phyloP scores from a whole-genome alignment of 164 flowering plant genomes.

The Brasenia schreberi region DNA sequence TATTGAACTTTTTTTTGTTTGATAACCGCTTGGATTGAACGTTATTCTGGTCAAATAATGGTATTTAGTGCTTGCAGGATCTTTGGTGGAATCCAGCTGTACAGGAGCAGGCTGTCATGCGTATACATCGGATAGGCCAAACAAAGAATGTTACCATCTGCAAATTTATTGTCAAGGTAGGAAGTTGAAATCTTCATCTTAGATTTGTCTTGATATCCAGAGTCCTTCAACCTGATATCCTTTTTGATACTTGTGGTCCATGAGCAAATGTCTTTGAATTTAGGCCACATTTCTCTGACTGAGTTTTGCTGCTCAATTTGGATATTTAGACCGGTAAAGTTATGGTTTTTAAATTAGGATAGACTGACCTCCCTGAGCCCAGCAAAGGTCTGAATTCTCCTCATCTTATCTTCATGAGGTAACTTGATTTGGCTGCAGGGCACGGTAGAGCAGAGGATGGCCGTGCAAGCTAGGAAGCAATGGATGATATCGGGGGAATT shows the following conservation, averaged over 20 bases:
- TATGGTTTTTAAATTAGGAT: too few relatives aligned
- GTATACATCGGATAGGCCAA: slow-evolving; percentile 98
- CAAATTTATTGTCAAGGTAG: slow-evolving; percentile 92
- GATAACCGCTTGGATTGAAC: too few relatives aligned
- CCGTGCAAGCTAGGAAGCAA: slow-evolving; percentile 94
- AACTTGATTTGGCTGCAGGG: slow-evolving; percentile 33
- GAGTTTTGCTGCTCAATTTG: too few relatives aligned
- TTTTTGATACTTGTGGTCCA: not conserved
- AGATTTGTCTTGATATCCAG: not conserved
- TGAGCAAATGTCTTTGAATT: not conserved
- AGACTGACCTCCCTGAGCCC: too few relatives aligned
- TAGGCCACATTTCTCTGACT: too few relatives aligned
- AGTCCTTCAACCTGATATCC: not conserved
- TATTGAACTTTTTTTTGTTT: not conserved
- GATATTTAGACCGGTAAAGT: too few relatives aligned
- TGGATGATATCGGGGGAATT: slow-evolving; percentile 89
- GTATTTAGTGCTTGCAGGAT: slow-evolving; percentile 36
- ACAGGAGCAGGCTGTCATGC: slow-evolving; percentile 99
- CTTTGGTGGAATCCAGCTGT: slow-evolving; percentile 99
- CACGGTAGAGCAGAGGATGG: slow-evolving; percentile 96
- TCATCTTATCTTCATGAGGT: too few relatives aligned
- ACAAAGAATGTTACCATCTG: slow-evolving; percentile 68
- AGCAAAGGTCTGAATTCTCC: too few relatives aligned
- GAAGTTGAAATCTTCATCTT: not conserved
- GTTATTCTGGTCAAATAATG: not conserved